Conservation (phyloP, 805 yeast genomes). For the Jamesozyma gamospora region DNA sequence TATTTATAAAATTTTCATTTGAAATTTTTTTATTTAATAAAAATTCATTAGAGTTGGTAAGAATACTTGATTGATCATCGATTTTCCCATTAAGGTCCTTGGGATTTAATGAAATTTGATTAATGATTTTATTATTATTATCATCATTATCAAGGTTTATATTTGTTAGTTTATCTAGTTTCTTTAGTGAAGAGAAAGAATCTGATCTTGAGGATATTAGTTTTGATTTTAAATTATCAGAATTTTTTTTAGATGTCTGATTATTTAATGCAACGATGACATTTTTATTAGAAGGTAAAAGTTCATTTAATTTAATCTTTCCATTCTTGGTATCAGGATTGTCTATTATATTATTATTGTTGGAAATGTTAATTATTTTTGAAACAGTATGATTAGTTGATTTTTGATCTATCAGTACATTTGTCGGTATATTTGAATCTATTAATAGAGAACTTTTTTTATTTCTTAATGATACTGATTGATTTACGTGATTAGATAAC, state of each 20-base stretch:
- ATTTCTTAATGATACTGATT: conserved; percentile 24
- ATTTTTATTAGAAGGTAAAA: no score
- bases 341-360: not conserved
- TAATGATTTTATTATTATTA: no score
- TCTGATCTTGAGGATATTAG: conserved; percentile 1
- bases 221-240: not conserved
- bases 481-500: conserved; percentile 19
- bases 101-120: no score
- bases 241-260: not conserved
- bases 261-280: no score
- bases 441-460: conserved; percentile 30
- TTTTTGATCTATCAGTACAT: not conserved
- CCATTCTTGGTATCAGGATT: not conserved
- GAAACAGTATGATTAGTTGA: not conserved
- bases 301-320: not conserved
- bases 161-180: not conserved
- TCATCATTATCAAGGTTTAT: not conserved
- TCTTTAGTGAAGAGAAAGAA: not conserved
- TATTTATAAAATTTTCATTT: not conserved
- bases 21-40: conserved; percentile 5
- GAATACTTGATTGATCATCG: no score
- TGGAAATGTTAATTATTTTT: no score
- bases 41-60: conserved; percentile 20
- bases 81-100: no score
- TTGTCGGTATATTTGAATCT: conserved; percentile 7